Conservation (phyloP, 441 rosid genomes). For the Corymbia calophylla region DNA sequence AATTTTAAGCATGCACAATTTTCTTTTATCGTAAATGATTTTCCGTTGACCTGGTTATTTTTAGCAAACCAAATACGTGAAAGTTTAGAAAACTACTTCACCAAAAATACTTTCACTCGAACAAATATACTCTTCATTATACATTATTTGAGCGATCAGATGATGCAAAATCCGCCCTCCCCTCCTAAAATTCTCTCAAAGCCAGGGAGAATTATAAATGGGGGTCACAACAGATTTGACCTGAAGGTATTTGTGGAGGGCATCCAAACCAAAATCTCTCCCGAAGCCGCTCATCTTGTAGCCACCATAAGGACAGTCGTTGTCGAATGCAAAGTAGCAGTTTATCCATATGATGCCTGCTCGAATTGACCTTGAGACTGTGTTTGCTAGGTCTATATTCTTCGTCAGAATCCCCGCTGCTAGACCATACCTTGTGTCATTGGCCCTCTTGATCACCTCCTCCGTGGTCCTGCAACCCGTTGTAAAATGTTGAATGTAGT, state of each 20-base stretch:
- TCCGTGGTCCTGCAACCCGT: slow-evolving; percentile 49
- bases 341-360: slow-evolving; percentile 85
- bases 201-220: slow-evolving; percentile 75
- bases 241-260: slow-evolving; percentile 61
- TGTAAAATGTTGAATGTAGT: background rate
- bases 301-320: slow-evolving; percentile 74
- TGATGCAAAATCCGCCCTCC: background rate
- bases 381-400: slow-evolving; percentile 59
- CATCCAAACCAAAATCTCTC: slow-evolving; percentile 60
- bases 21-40: background rate
- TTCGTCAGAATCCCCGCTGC: slow-evolving; percentile 85
- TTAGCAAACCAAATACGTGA: no score
- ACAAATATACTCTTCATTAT: background rate
- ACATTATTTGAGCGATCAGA: background rate
- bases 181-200: slow-evolving; percentile 3
- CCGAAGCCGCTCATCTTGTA: slow-evolving; percentile 80
- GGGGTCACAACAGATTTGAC: slow-evolving; percentile 73
- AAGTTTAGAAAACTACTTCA: background rate
- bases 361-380: slow-evolving; percentile 69
- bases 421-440: slow-evolving; percentile 59
- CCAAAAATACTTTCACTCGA: background rate
- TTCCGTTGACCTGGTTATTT: no score
- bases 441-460: slow-evolving; percentile 66
- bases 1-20: background rate
- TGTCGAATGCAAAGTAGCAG: slow-evolving; percentile 55